Base-by-base conservation (phyloP, 495 filamentous ascomycete species). In the Penicillium paxilli region DNA sequence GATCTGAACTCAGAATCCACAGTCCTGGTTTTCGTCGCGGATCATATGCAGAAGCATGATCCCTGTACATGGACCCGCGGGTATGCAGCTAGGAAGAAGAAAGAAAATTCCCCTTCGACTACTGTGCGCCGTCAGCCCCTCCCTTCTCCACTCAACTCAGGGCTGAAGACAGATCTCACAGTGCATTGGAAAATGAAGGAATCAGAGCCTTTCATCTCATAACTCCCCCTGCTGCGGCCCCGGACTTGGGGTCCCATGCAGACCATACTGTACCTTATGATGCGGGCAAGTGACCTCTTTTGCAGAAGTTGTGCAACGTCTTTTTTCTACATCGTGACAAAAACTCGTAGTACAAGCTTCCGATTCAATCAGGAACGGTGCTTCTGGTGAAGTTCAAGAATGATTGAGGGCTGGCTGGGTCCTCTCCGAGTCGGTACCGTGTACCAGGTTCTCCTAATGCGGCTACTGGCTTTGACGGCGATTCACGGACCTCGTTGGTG, bases 1-100 rank as follows among this genome's bases (percentile, higher is more conserved):
- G 35, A 38, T 38, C 16, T 38, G 35, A 38, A 19, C 35, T 51
- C 52, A 40, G 16, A 14, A 47, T 47, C 60, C 63, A 37, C 48
- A 46, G 38, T 28, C 58, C 52, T 56, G 60, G 60, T 58, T 38
- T 21, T 35, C 46, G 17, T 40, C 23, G 58, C 28, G 20, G 52
- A 56, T 60, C 58, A 56, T 52, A 35, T 58, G 55, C 49, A 49
- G 33, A 45, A 4, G n/a, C 26, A 11, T 28, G 14, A 38, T 19
- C 35, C 35, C 16, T 38, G 35, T 38, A 38, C n/a, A 7, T 16
- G 35, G 35, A 7, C 35, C 35, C 35, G 35, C 16, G 35, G 35
- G 21, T 42, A 42, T 42, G 40, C 40, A 42, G 20, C 40, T 42
- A 42, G 20, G 21, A 42, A 42, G 21, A 21, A 41, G 16, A 23